Evolutionary conservation across 495 filamentous ascomycete genomes (phyloP).

Genomic region (Xylaria grammica): DNA sequence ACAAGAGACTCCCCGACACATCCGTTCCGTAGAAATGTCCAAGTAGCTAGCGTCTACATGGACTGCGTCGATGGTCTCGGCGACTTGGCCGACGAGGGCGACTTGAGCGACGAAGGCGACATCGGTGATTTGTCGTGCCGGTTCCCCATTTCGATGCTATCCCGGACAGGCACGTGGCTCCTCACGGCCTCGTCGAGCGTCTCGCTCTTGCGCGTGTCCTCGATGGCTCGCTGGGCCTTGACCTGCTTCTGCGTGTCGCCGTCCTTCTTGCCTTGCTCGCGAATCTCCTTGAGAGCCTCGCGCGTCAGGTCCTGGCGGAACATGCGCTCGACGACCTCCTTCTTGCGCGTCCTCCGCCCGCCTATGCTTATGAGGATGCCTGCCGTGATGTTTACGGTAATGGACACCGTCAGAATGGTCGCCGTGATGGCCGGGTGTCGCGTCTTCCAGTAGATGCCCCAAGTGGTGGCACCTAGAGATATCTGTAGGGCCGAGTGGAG

Average conservation of each 20-base stretch:
- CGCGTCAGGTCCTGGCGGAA: constrained; percentile 73
- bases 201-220: constrained; percentile 35
- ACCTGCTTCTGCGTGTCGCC: constrained; percentile 57
- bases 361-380: constrained; percentile 76
- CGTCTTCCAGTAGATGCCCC: constrained; percentile 66
- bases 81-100: not conserved
- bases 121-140: not conserved
- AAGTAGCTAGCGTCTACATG: too few species aligned
- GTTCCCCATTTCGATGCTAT: constrained; percentile 13
- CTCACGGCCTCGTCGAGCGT: constrained; percentile 30
- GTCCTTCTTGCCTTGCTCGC: constrained; percentile 53
- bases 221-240: constrained; percentile 38
- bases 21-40: too few species aligned
- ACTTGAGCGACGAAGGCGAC: not conserved
- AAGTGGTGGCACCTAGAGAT: constrained; percentile 74
- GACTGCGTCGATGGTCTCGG: not conserved
- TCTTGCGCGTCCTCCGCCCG: constrained; percentile 74
- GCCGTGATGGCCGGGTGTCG: constrained; percentile 75
- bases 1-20: too few species aligned
- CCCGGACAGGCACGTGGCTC: constrained; percentile 20
- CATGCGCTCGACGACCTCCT: constrained; percentile 78
- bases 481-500: constrained; percentile 77
- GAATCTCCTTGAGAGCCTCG: constrained; percentile 72
- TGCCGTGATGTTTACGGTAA: constrained; percentile 71
- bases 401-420: constrained; percentile 77